A percentile compares a stretch with the other conserved stretches of the same genome.
These are phyloP conservation scores for Tetrahymena malaccensis DNA, from an alignment of 73 alveolate species.

Conservation along the genomic window DNA sequence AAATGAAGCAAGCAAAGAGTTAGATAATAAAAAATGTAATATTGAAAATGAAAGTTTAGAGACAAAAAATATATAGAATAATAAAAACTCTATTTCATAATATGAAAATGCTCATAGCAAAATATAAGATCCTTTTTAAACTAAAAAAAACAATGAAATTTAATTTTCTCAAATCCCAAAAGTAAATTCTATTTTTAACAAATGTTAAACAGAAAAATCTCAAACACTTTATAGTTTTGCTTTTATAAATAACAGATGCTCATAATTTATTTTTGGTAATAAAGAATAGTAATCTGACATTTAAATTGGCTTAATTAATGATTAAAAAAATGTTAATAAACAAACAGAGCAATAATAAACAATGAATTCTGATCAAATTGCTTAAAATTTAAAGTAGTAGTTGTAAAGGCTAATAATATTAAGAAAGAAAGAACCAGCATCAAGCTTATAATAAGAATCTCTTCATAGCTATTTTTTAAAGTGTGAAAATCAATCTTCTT, in stretches of 20 bases:
- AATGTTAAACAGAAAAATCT: background rate
- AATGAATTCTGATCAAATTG: background rate
- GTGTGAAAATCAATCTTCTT: background rate
- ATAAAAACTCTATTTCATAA: background rate
- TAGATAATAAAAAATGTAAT: background rate
- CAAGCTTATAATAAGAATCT: background rate
- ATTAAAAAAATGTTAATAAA: no score
- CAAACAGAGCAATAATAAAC: background rate
- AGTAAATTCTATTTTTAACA: background rate
- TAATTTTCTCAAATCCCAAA: background rate
- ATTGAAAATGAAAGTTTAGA: background rate
- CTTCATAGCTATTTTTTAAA: background rate
- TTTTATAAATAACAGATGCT: background rate
- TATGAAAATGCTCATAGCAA: background rate
- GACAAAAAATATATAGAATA: background rate
- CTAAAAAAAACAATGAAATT: background rate
- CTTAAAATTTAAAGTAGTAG: background rate
- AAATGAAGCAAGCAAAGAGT: background rate
- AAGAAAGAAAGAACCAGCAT: background rate
- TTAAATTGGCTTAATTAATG: background rate
- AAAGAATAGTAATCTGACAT: background rate
- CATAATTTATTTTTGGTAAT: background rate
- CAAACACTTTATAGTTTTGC: background rate
- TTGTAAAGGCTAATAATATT: background rate
- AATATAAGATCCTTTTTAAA: background rate